phyloP scores from a whole-genome alignment of 371 early-diverging fungal species.

The Mucor lusitanicus region DNA sequence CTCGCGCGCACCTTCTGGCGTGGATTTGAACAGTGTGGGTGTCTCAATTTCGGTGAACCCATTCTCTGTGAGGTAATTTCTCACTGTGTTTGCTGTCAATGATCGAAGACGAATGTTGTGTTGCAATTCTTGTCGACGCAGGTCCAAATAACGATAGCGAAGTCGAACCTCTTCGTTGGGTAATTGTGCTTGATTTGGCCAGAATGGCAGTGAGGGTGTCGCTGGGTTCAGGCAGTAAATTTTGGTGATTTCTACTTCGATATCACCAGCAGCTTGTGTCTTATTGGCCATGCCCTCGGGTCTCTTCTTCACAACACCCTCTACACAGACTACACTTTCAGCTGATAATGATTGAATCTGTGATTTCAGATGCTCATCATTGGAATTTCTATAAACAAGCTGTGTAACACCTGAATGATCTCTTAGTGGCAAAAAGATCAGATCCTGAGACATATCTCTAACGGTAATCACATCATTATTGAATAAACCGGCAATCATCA shows the following conservation, averaged over 20 bases:
- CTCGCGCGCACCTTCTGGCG: conserved; percentile 93
- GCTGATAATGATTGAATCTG: conserved; percentile 52
- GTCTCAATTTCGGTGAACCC: conserved; percentile 93
- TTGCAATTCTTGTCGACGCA: conserved; percentile 79
- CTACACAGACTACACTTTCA: conserved; percentile 68
- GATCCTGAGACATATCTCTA: conserved; percentile 62
- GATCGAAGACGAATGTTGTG: conserved; percentile 74
- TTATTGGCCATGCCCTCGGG: conserved; percentile 54
- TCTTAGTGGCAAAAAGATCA: conserved; percentile 71
- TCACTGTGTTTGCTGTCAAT: conserved; percentile 61
- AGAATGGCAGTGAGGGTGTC: conserved; percentile 70
- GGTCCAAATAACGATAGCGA: conserved; percentile 79
- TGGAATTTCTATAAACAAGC: conserved; percentile 50
- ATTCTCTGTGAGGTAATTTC: conserved; percentile 62
- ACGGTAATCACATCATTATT: neutral
- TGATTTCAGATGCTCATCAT: conserved; percentile 24
- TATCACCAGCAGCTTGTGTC: conserved; percentile 58
- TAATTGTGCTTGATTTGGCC: conserved; percentile 60
- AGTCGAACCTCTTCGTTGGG: conserved; percentile 83
- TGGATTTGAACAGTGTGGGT: conserved; percentile 89
- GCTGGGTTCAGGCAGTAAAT: conserved; percentile 76
- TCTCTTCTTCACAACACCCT: conserved; percentile 62
- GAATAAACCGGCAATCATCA: neutral
- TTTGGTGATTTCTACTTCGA: conserved; percentile 71
- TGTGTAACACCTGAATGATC: conserved; percentile 72